These are phyloP conservation scores for Amaranthus tricolor DNA, from an alignment of 179 eudicot genomes.

Conservation along the genomic window DNA sequence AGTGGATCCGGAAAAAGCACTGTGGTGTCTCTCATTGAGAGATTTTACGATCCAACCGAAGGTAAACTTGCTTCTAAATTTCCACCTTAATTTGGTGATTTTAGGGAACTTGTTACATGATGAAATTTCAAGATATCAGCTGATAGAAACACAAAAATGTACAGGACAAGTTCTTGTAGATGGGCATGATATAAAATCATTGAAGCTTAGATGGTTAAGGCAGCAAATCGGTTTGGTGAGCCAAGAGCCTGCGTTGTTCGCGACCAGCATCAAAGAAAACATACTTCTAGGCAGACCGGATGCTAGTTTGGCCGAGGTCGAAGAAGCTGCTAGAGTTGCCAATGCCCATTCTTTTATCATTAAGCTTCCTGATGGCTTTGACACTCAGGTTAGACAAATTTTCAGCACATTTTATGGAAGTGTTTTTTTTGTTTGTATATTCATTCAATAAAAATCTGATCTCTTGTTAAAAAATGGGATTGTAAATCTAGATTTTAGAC, in stretches of 20 bases:
- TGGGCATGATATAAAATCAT: slow-evolving; percentile 85
- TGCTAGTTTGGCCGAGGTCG: slow-evolving; percentile 48
- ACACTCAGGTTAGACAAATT: slow-evolving; percentile 73
- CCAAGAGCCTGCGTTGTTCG: slow-evolving; percentile 98
- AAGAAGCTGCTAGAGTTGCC: slow-evolving; percentile 44
- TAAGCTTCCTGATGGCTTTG: slow-evolving; percentile 49
- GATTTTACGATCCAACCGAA: slow-evolving; percentile 91
- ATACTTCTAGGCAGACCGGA: slow-evolving; percentile 92
- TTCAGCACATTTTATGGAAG: neutral
- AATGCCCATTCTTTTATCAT: slow-evolving; percentile 41
- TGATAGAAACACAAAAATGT: neutral
- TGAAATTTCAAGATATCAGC: neutral
- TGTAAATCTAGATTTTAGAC: neutral
- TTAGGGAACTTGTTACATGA: neutral
- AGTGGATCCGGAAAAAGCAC: slow-evolving; percentile 99
- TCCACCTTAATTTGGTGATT: neutral
- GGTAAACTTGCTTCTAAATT: slow-evolving; percentile 36
- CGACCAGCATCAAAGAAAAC: slow-evolving; percentile 93
- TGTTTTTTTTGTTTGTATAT: neutral
- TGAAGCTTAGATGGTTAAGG: slow-evolving; percentile 88
- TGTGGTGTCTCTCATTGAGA: slow-evolving; percentile 92
- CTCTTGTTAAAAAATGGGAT: neutral
- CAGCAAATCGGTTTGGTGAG: slow-evolving; percentile 96
- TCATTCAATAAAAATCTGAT: too few species aligned
- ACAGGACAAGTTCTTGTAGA: slow-evolving; percentile 86